These are phyloP conservation scores for Gloeophyllum trabeum DNA, from an alignment of 768 basidiomycete species.

Conservation along the genomic window DNA sequence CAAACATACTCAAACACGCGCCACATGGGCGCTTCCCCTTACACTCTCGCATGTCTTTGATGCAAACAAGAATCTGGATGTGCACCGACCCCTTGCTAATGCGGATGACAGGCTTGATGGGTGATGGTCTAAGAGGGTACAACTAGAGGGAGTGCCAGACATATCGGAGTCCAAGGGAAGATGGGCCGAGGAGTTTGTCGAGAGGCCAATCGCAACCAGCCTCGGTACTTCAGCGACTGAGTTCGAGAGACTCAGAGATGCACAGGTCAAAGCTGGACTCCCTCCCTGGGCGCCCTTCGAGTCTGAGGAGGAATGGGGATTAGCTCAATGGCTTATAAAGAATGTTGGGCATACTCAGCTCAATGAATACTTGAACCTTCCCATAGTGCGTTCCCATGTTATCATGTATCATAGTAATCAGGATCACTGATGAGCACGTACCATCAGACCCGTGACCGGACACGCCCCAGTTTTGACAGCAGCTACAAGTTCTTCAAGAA, in stretches of 20 bases:
- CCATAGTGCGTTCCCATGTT: slow-evolving; percentile 6
- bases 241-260: neutral
- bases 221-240: neutral
- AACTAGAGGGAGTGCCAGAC: too few species aligned
- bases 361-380: slow-evolving; percentile 12
- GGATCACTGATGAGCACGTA: neutral
- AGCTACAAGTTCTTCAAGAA: slow-evolving; percentile 4
- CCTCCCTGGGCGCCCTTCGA: neutral
- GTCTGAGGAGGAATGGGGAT: slow-evolving; percentile 10
- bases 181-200: neutral
- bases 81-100: too few species aligned
- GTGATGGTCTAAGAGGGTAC: too few species aligned
- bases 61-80: too few species aligned
- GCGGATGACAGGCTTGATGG: too few species aligned
- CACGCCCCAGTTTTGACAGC: slow-evolving; percentile 10
- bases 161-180: too few species aligned
- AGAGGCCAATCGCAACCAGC: neutral
- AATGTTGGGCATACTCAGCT: slow-evolving; percentile 11
- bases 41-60: too few species aligned
- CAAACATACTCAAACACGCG: too few species aligned
- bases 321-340: slow-evolving; percentile 9
- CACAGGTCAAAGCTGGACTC: neutral
- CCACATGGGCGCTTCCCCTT: too few species aligned
- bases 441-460: slow-evolving; percentile 5
- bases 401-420: too few species aligned